A percentile compares a stretch with the other conserved stretches of the same genome.
Evolutionary conservation across 176 grass and related monocot genomes (phyloP).

Genomic region (Carex myosuroides): DNA sequence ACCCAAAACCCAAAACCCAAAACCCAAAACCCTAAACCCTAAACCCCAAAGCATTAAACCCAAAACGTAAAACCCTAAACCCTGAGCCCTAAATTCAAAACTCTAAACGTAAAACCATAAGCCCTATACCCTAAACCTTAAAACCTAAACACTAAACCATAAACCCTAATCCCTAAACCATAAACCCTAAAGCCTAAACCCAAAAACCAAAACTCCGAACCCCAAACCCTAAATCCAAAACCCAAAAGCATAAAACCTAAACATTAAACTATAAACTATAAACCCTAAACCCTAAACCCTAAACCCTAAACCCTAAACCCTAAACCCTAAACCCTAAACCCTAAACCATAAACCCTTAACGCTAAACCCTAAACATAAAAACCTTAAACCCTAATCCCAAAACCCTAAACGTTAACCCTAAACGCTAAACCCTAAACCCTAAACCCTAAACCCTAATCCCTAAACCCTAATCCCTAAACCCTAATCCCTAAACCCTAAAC

Average conservation of each 20-base stretch:
- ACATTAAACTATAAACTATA: background rate
- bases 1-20: background rate
- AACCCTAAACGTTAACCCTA: background rate
- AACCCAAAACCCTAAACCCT: background rate
- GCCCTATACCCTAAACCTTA: too few species aligned
- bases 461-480: background rate
- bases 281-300: background rate
- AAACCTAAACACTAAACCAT: background rate
- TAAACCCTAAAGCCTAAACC: background rate
- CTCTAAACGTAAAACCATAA: background rate
- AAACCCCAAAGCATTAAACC: background rate
- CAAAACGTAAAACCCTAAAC: background rate
- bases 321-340: slow-evolving; percentile 4
- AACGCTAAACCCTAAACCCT: background rate
- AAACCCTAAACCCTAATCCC: background rate
- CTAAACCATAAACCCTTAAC: background rate
- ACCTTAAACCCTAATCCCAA: background rate
- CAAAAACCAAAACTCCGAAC: background rate
- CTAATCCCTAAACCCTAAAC: background rate
- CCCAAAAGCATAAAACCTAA: background rate
- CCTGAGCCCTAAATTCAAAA: background rate
- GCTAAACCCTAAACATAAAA: too few species aligned
- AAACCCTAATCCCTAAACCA: background rate
- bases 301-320: background rate
- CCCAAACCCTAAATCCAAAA: background rate